Percentiles rank a stretch among this genome's conserved stretches.
phyloP scores from a whole-genome alignment of 108 stramenopile genomes.

The Cyclotella baltica region DNA sequence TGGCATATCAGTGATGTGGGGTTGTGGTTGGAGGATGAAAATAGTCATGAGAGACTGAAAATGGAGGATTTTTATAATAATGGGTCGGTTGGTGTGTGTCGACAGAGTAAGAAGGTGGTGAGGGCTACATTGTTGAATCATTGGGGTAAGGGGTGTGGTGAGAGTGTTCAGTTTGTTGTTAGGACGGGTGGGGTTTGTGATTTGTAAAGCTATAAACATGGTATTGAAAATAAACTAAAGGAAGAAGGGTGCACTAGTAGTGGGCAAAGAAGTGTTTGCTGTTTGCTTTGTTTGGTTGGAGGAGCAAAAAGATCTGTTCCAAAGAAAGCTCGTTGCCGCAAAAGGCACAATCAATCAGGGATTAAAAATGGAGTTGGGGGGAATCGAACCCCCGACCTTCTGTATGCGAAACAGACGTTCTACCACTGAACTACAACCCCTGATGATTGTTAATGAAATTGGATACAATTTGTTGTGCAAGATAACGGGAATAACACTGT shows the following conservation, averaged over 20 bases:
- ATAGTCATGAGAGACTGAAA: not conserved
- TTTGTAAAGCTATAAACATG: conserved; percentile 12
- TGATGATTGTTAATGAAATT: conserved; percentile 9
- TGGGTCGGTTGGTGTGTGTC: conserved; percentile 22
- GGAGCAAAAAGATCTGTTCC: too few relatives aligned
- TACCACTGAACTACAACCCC: conserved; percentile 63
- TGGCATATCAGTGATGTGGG: conserved; percentile 54
- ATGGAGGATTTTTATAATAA: conserved; percentile 17
- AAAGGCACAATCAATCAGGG: not conserved
- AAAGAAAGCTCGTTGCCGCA: too few relatives aligned
- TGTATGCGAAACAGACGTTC: conserved; percentile 63
- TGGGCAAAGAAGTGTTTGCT: too few relatives aligned
- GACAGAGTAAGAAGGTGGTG: conserved; percentile 30
- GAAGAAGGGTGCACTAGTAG: too few relatives aligned
- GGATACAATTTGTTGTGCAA: too few relatives aligned
- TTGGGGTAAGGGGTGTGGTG: conserved; percentile 43
- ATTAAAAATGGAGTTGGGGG: conserved; percentile 42
- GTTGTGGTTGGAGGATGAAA: conserved; percentile 41
- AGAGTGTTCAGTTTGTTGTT: conserved; percentile 24
- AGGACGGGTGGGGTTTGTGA: conserved; percentile 38
- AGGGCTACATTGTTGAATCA: conserved; percentile 41
- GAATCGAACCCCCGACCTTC: conserved; percentile 61
- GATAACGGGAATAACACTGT: too few relatives aligned
- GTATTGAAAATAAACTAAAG: too few relatives aligned
- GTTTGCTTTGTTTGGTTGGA: too few relatives aligned